Evolutionary conservation across 2,329 filamentous ascomycete species (phyloP), one percentile per base, ranked within the genome.

Genomic region (Aspergillus melleus): DNA sequence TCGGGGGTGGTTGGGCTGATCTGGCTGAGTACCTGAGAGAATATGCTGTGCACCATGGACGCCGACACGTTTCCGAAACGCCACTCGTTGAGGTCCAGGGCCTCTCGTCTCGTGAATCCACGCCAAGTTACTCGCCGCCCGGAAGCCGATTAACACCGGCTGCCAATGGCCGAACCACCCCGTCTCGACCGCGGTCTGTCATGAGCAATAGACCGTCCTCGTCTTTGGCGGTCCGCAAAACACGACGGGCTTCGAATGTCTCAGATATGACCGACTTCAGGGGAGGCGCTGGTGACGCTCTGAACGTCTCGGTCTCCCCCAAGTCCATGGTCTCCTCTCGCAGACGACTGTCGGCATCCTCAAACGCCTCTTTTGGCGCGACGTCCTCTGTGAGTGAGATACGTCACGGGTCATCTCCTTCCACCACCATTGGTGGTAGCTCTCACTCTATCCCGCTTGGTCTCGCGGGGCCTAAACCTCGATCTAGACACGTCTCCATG

Each of bases 1-100:
- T 99, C 12, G 95, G 95, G 12, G 95, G 95, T 60, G 95, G 95
- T n/a, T 99, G 95, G 95, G 92, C 93, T 14, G 95, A 99, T 75
- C 81, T 99, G 20, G 94, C 90, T 42, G 95, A 98, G 75, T 99
- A 97, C 71, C 83, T 99, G 47, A 90, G 92, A 67, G 92, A 96
- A 74, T 99, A 97, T 70, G 93, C 92, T 8, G 87, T 88, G 60
- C 95, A 99, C 72, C 95, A 99, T 73, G 90, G 91, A 49, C 88
- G 91, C n/a, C 87, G 85, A 49, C 81, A 84, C 30, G 81, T 84
- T 20, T 82, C 80, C 29, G 84, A 86, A 42, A 80, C 80, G 12
- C 73, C 73, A 22, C 79, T 78, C 39, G 79, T 87, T 14, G 84
- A 88, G 64, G 79, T 87, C 16, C 77, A 84, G 55, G 84, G 82